A percentile compares a stretch with the other conserved stretches of the same genome.
Conservation (phyloP, 441 rosid genomes). For the Manihot esculenta region DNA sequence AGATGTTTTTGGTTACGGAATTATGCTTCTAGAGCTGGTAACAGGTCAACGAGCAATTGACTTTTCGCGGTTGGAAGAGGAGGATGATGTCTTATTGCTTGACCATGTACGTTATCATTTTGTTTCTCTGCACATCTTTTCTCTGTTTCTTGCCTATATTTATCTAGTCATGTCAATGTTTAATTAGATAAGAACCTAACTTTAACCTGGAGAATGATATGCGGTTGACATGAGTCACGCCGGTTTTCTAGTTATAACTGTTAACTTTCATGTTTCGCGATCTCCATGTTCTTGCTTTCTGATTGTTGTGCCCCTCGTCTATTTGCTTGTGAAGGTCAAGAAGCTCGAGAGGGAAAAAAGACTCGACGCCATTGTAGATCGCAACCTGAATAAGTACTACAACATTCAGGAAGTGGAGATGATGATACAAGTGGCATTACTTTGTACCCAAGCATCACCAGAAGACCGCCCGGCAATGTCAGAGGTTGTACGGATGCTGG, state of each 20-base stretch:
- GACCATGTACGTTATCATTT: conserved; percentile 48
- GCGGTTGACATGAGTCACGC: neutral
- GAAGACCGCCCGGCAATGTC: conserved; percentile 90
- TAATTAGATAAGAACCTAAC: neutral
- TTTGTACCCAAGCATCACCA: conserved; percentile 81
- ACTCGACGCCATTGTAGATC: conserved; percentile 74
- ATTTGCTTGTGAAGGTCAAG: conserved; percentile 61
- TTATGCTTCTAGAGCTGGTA: conserved; percentile 90
- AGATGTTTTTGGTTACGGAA: conserved; percentile 92
- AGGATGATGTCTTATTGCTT: conserved; percentile 89
- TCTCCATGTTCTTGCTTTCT: neutral
- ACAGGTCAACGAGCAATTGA: conserved; percentile 98
- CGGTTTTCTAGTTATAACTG: neutral
- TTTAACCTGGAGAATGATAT: neutral
- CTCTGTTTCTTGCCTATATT: neutral
- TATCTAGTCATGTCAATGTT: neutral
- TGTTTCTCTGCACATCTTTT: conserved; percentile 11
- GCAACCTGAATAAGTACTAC: conserved; percentile 49
- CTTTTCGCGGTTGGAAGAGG: conserved; percentile 92
- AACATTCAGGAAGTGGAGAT: conserved; percentile 75
- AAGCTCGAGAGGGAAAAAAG: conserved; percentile 82
- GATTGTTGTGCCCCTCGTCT: neutral
- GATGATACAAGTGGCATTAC: conserved; percentile 84
- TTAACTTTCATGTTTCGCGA: conserved; percentile 3
- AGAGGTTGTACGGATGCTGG: conserved; percentile 91